Evolutionary conservation across 169 alveolate genomes (phyloP), one percentile per base, ranked within the genome.

Genomic region (Eimeria sp.): DNA sequence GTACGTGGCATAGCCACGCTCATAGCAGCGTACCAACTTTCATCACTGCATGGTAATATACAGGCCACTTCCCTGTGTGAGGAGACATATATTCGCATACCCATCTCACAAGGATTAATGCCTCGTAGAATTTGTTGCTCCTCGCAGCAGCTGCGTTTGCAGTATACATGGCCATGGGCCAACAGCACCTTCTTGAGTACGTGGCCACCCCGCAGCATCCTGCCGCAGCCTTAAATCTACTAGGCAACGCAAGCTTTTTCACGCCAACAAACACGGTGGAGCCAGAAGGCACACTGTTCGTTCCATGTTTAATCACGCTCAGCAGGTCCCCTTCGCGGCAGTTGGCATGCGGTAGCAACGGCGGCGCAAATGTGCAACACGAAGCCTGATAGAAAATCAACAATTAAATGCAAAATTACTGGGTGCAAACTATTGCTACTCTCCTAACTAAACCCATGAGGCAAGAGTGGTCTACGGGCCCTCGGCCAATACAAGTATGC

Each of bases 361-460:
- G 43, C 93, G 76, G 18, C 93, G 82, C 34, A 86, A 34, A 73
- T 86, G 93, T 63, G 80, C 82, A 70, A 47, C 57, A n/a, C 93
- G 93, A 49, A 86, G 93, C 93, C 93, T 86, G 93, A 40, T 4
- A 43, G 61, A 34, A 34, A 9, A 47, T 47, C 65, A 86, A 34
- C 80, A 34, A 43, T n/a, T 14, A 43, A 10, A 5, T 6, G 45
- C 0, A 3, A 34, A 34, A 22, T 14, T 2, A 14, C 11, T 30
- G 4, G 80, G 80, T 5, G n/a, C 80, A 70, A 10, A 30, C 13
- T 70, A 25, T 49, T 70, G 47, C 80, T 34, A 70, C 80, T 27
- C 80, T 30, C 25, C 51, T 10, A 11, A 7, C 27, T 14, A 11
- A 70, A 70, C 13, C 80, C 11, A 11, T 9, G 4, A 14, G 2